Evolutionary conservation across 352 stramenopile species (phyloP), one percentile per base, ranked within the genome.

Genomic region (Pythium scleroteichum): DNA sequence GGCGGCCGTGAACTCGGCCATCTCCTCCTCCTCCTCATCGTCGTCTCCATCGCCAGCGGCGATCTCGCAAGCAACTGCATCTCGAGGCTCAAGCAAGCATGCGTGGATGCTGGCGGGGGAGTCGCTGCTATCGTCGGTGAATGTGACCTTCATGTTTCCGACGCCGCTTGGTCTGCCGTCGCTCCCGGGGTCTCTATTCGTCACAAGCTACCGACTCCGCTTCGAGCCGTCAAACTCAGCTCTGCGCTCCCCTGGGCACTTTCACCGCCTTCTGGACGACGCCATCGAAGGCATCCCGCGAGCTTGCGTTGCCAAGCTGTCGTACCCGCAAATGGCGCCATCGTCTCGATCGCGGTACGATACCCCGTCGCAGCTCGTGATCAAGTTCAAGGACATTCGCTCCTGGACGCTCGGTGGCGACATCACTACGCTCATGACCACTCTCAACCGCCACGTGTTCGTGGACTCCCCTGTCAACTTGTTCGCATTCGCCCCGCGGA

Each of bases 311-410:
- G 69, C 76, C 16, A 88, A 85, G 51, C 74, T 95, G 0, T 70
- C 77, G 56, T 95, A 95, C 46, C 82, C 84, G 29, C 84, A 90
- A 56, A 52, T 69, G 3, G 73, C 75, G 7, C 56, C 53, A 0
- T 26, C 69, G 14, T 71, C 66, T 2, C 66, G 65, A 22, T 75
- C 63, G 46, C 59, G 74, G 14, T 49, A 55, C 45, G 71, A 77
- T 0, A 53, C 72, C 17, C 84, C 80, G 5, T 78, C 78, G 12
- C 70, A 82, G 52, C 64, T 95, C 9, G 76, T 92, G 35, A 41
- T 95, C 54, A 87, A 92, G 66, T 94, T 93, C 53, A 92, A 92
- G 48, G 82, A 92, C 55, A 64, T 92, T 27, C 72, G 81, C 0
- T 72, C 75, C 13, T 95, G 86, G 86, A 83, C 69, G 23, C 59